Evolutionary conservation across 2,329 filamentous ascomycete genomes (phyloP), one percentile per base, ranked within the genome.

Genomic region (Saccharata proteae): DNA sequence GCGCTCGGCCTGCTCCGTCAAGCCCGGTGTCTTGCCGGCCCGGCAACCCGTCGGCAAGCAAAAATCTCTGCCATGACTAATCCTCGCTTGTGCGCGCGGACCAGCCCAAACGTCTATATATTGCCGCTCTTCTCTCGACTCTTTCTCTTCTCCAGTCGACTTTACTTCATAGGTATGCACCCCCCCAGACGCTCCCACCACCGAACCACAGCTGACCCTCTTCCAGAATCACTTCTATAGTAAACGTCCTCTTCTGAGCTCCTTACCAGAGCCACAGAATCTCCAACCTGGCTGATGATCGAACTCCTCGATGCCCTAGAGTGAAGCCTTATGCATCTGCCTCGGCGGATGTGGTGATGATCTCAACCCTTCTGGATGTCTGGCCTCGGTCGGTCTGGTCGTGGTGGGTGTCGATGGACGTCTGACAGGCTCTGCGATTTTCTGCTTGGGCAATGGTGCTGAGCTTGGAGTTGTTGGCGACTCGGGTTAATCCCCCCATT

Each of bases 171-270:
- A 22, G 20, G n/a, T n/a, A n/a, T n/a, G n/a, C n/a, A n/a, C n/a
- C n/a, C n/a, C n/a, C n/a, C n/a, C n/a, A n/a, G n/a, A n/a, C n/a
- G n/a, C n/a, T n/a, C n/a, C n/a, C n/a, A n/a, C n/a, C n/a, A n/a
- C n/a, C n/a, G n/a, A n/a, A n/a, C n/a, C n/a, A n/a, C n/a, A n/a
- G n/a, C n/a, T n/a, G n/a, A n/a, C n/a, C n/a, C n/a, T n/a, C n/a
- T n/a, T n/a, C n/a, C n/a, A 84, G 81, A 86, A 88, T 88, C 82
- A 83, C 82, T 92, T 93, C 80, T 93, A 86, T 85, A 93, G 84
- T 86, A 77, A 71, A 82, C 76, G 76, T 85, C 80, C 71, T 69
- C 71, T 76, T 83, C 81, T 90, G 79, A 83, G 76, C 79, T 88
- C 74, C 75, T 74, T 71, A 85, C 72, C 80, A 69, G 70, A 93